A percentile compares a stretch with the other conserved stretches of the same genome.
These are phyloP conservation scores for Candida sp. DNA, from an alignment of 1,139 yeast species.

Conservation along the genomic window DNA sequence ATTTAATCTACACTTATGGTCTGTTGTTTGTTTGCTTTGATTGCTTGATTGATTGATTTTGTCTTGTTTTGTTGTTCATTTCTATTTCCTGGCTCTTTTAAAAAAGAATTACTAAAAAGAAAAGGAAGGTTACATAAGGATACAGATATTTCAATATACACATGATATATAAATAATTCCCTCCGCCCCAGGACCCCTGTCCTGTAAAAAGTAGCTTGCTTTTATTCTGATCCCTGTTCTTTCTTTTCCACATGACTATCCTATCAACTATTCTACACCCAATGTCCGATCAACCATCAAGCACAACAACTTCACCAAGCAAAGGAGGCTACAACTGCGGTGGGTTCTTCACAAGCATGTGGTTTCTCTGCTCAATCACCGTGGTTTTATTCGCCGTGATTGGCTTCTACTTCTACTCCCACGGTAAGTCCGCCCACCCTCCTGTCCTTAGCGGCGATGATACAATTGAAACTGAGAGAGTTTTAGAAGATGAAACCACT, in stretches of 20 bases:
- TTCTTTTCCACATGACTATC: neutral
- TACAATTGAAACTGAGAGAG: neutral
- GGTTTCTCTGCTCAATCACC: neutral
- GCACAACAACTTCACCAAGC: neutral
- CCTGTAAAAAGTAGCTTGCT: neutral
- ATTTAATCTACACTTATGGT: neutral
- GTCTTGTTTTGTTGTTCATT: neutral
- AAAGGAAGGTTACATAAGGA: conserved; percentile 3
- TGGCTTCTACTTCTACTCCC: neutral
- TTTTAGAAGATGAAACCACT: neutral
- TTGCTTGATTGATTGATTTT: neutral
- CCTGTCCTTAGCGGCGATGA: neutral
- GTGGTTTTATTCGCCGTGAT: neutral
- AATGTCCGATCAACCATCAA: neutral
- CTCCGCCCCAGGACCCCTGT: no score
- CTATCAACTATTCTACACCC: neutral
- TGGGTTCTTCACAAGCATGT: neutral
- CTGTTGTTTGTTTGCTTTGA: neutral
- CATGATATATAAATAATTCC: neutral
- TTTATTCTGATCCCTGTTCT: no score
- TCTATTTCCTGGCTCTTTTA: neutral
- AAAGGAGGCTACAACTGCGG: neutral
- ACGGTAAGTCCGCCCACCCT: neutral
- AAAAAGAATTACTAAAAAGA: neutral
- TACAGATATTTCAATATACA: conserved; percentile 1